Evolutionary conservation across 2,329 filamentous ascomycete genomes (phyloP), one percentile per base, ranked within the genome.

Genomic region (Aspergillus niger): DNA sequence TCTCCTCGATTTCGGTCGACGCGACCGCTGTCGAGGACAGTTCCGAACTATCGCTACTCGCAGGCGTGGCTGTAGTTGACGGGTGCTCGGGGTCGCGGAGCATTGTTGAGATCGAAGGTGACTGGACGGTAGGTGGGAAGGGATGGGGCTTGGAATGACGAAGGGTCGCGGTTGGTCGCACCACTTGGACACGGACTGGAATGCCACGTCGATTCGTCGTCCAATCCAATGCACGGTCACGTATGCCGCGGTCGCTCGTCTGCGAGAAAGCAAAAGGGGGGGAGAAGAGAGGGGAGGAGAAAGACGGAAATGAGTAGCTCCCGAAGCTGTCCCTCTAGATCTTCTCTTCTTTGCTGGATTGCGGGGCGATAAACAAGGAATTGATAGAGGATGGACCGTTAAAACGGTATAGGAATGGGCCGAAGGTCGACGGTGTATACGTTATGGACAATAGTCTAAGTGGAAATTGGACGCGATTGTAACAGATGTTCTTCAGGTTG

Each of bases 171-270:
- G 54, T 57, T 57, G 59, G 50, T 65, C 61, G 57, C 59, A 63
- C 62, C 61, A 65, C 65, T 63, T 67, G 65, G 64, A 59, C 65
- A 55, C 66, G 60, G 61, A 59, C 65, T 68, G 63, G 62, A 74
- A 72, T 74, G 71, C 70, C 72, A 72, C 70, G 70, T 73, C 68
- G 64, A 67, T 68, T 53, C 57, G 57, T 49, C 51, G 60, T 64
- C 60, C 56, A 59, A 54, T 65, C 61, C 61, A 56, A 65, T 59
- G 63, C 60, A 64, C 57, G 63, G 63, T 64, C 59, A 67, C 61
- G 61, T 65, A 63, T 62, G 54, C 52, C 56, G 52, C 58, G 55
- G 51, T 51, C 32, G 26, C 22, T 28, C 28, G 55, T 56, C 32
- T 49, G 52, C 43, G 39, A 36, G 38, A 47, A 59, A 50, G 32